phyloP scores from a whole-genome alignment of 108 stramenopile genomes.

The Schizochytrium sp. region DNA sequence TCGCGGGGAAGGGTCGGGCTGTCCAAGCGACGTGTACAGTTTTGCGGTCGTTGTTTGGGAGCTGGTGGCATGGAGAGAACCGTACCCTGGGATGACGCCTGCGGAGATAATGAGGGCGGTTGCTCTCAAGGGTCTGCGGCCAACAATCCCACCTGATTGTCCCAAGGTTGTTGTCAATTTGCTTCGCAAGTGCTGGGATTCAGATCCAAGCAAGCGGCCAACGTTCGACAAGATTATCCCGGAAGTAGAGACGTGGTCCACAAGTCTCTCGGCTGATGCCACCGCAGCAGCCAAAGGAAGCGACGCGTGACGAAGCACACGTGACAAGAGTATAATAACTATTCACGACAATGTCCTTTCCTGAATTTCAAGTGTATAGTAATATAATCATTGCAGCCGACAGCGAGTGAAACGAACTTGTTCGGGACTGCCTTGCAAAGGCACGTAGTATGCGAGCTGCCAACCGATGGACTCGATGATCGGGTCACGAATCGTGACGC shows the following conservation, averaged over 20 bases:
- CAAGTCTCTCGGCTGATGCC: neutral
- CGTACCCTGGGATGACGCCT: constrained; percentile 34
- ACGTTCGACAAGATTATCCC: neutral
- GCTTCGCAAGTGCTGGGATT: neutral
- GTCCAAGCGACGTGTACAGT: constrained; percentile 32
- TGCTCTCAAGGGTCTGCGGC: neutral
- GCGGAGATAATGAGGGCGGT: neutral
- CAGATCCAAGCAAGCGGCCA: neutral
- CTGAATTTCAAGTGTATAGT: neutral
- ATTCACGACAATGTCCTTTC: neutral
- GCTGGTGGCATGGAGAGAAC: constrained; percentile 30
- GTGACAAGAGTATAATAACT: neutral
- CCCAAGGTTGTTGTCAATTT: neutral
- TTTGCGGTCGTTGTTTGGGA: constrained; percentile 41
- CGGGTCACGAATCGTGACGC: neutral
- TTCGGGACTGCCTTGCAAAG: neutral
- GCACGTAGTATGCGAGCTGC: neutral
- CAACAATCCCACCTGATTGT: neutral
- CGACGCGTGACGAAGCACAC: neutral
- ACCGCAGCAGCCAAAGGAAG: neutral
- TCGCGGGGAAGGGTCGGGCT: neutral
- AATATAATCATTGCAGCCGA: neutral
- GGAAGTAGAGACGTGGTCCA: neutral
- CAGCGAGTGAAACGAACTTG: neutral
- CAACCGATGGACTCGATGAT: neutral